A percentile compares a stretch with the other conserved stretches of the same genome.
phyloP scores from a whole-genome alignment of 192 early-diverging fungal species.

The Spizellomyces punctatus region DNA sequence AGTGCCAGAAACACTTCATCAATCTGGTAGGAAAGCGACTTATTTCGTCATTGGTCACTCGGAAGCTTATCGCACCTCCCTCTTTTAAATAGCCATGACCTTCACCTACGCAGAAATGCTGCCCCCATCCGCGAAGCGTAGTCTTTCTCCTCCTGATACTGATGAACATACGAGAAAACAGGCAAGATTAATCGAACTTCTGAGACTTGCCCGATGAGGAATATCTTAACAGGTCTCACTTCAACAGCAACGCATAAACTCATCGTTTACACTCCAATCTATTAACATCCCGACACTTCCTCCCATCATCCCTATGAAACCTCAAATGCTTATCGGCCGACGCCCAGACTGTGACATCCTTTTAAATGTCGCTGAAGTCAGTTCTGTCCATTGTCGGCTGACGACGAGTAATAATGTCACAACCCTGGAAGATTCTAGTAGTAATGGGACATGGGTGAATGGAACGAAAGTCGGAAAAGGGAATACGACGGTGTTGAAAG shows the following conservation, averaged over 20 bases:
- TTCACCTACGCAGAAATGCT: too few species aligned
- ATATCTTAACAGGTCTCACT: background rate
- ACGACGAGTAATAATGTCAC: background rate
- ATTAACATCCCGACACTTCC: background rate
- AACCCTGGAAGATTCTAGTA: constrained; percentile 29
- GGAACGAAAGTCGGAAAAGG: constrained; percentile 24
- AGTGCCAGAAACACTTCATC: background rate
- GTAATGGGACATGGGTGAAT: constrained; percentile 42
- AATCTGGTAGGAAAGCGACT: background rate
- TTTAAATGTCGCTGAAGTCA: constrained; percentile 16
- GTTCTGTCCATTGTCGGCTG: constrained; percentile 33
- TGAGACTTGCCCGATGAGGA: background rate
- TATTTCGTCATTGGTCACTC: too few species aligned
- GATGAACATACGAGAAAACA: background rate
- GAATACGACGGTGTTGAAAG: background rate
- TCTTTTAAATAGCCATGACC: too few species aligned
- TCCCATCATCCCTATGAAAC: constrained; percentile 1
- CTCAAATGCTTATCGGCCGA: constrained; percentile 15
- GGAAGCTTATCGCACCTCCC: background rate
- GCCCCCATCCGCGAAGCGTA: too few species aligned
- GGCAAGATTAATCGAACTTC: background rate
- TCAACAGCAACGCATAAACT: background rate
- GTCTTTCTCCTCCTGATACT: background rate
- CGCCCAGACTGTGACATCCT: constrained; percentile 22
- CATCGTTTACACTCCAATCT: background rate